These are phyloP conservation scores for Diaporthe nobilis DNA, from an alignment of 2,329 filamentous ascomycete genomes.

Conservation along the genomic window DNA sequence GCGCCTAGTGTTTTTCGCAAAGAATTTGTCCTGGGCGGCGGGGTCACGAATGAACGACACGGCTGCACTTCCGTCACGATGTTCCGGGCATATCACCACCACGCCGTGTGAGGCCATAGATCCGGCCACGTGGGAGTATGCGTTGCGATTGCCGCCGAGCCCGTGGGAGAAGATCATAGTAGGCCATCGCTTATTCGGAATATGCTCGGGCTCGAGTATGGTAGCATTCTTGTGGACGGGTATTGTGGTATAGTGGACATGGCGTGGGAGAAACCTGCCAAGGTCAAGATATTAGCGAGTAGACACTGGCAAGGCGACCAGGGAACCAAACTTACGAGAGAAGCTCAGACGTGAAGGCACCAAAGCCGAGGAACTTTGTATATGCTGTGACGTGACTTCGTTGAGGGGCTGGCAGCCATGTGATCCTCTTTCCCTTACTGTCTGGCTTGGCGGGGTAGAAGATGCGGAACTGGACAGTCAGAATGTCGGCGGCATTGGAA, in stretches of 20 bases:
- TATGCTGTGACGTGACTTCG: constrained; percentile 81
- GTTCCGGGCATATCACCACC: constrained; percentile 85
- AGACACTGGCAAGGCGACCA: no score
- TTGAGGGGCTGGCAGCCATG: constrained; percentile 85
- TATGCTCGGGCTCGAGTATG: constrained; percentile 64
- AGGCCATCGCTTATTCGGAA: constrained; percentile 75
- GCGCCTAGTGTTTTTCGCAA: constrained; percentile 51
- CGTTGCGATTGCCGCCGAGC: constrained; percentile 83
- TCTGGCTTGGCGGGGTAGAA: constrained; percentile 80
- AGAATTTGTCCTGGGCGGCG: constrained; percentile 58
- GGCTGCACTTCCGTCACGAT: constrained; percentile 85
- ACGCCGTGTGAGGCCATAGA: constrained; percentile 86
- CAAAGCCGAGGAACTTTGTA: constrained; percentile 80
- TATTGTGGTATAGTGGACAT: constrained; percentile 81
- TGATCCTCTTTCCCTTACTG: constrained; percentile 71
- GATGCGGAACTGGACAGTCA: constrained; percentile 84
- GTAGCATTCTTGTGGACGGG: constrained; percentile 80
- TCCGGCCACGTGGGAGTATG: constrained; percentile 86
- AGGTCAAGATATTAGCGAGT: constrained; percentile 24
- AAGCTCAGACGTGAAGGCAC: constrained; percentile 68
- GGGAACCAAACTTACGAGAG: constrained; percentile 67
- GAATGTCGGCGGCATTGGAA: constrained; percentile 68
- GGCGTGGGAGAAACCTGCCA: constrained; percentile 74
- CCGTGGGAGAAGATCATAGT: constrained; percentile 91
- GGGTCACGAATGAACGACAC: constrained; percentile 79